phyloP scores from a whole-genome alignment of 1,139 yeast species.

The Scheffersomyces cryptocercus region DNA sequence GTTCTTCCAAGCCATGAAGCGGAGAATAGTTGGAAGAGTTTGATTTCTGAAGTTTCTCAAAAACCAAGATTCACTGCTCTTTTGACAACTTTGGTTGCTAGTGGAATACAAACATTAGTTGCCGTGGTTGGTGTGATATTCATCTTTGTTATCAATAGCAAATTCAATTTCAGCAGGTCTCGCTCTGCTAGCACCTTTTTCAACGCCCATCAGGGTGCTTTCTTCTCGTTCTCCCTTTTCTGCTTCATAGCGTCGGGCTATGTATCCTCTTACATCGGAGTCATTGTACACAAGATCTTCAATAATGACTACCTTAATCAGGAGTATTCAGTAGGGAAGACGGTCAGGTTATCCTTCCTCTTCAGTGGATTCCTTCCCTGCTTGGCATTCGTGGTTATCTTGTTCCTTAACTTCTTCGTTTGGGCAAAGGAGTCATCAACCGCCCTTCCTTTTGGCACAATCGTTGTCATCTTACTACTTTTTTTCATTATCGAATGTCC shows the following conservation, averaged over 20 bases:
- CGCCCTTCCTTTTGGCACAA: slow-evolving; percentile 56
- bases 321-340: slow-evolving; percentile 20
- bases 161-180: slow-evolving; percentile 24
- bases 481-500: slow-evolving; percentile 73
- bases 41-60: slow-evolving; percentile 55
- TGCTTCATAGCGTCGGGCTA: slow-evolving; percentile 70
- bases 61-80: slow-evolving; percentile 49
- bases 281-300: slow-evolving; percentile 58
- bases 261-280: slow-evolving; percentile 71
- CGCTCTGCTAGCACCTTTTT: slow-evolving; percentile 29
- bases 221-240: slow-evolving; percentile 59
- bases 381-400: slow-evolving; percentile 50
- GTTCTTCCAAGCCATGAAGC: slow-evolving; percentile 1
- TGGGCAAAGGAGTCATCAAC: slow-evolving; percentile 78
- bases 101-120: slow-evolving; percentile 72
- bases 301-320: slow-evolving; percentile 34
- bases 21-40: slow-evolving; percentile 47
- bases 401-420: slow-evolving; percentile 64
- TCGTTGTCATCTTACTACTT: slow-evolving; percentile 13
- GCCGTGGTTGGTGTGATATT: slow-evolving; percentile 62
- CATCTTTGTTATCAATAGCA: slow-evolving; percentile 54
- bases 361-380: slow-evolving; percentile 68
- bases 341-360: slow-evolving; percentile 40
- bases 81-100: slow-evolving; percentile 61
- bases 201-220: slow-evolving; percentile 65